Base-by-base conservation (phyloP, 1,284 basidiomycete species). In the Trichosporon faecale region DNA sequence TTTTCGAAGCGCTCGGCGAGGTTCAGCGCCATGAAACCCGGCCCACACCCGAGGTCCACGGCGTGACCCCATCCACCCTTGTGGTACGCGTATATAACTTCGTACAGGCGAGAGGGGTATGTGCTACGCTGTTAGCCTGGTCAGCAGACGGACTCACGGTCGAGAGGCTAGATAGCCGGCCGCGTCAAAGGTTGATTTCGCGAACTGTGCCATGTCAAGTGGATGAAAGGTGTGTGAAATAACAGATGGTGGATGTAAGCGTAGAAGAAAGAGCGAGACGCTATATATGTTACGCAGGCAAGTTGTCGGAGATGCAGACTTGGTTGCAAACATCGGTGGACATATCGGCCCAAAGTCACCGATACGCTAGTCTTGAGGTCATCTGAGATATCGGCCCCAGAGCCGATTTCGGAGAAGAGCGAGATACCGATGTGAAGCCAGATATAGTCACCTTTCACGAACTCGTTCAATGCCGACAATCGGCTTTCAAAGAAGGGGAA, bases 41-140 rank as follows among this genome's bases (percentile, higher is more conserved):
- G 92, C 35, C 93, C 93, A 81, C 92, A 94, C 1, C 93, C 93
- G 0, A 94, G 80, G 77, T 94, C 92, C 0, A 93, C 84, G 0
- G 80, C 82, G 4, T 76, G 72, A 71, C 74, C 72, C 61, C 72
- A 73, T 2, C 67, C 70, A 7, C 25, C 31, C 2, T 66, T 60
- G 67, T 80, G 81, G 66, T 78, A 77, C 1, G 70, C 69, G 5
- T 57, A 25, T 25, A 82, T 76, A 23, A 75, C 64, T 14, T 77
- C 74, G 70, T 76, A 80, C 6, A 79, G 67, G 12, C 67, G 66
- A 2, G 64, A 35, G 0, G 79, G 77, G 60, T 79, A 81, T 11
- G 75, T 75, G 3, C 78, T 79, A 68, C 37, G n/a, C 3, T 4
- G 31, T 70, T 25, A 68, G 66, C 11, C 33, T 3, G 18, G 21